Base-by-base conservation (phyloP, 148 eudicot species). In the Persicaria maculosa region DNA sequence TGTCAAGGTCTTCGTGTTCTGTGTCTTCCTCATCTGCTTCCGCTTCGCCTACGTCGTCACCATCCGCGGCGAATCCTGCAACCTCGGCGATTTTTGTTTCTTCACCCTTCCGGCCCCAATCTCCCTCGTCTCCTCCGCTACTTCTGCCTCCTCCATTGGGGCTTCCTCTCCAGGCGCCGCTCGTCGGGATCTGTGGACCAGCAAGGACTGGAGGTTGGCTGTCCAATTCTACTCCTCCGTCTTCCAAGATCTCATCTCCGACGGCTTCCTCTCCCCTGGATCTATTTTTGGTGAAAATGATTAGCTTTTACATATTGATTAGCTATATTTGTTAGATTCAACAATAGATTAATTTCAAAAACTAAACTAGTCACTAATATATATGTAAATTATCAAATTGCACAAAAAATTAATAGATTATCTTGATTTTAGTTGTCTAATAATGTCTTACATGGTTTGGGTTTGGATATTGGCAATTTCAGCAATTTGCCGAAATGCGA, bases 11-110 rank as follows among this genome's bases (percentile, higher is more conserved):
- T 77, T 89, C 14, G 48, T 89, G 0, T 83, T 95, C 75, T 89
- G 88, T 43, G 88, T 95, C 19, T 65, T 92, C 44, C 68, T 86
- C 14, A 22, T 95, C 45, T 83, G 85, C 73, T 44, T 88, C 48
- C 87, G 97, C 17, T 95, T 92, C 58, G 97, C 96, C 40, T 95
- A 95, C 79, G 78, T 95, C 17, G 84, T 95, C 44, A 89, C 92
- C 2, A 76, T 92, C 65, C 81, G 86, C 3, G 99, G 97, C 46
- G 97, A 95, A 68, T 83, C 97, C 10, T 92, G 97, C 72, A 92
- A 85, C 71, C 57, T 83, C 72, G 91, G 91, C 44, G 90, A 86
- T 73, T 90, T 90, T 86, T 92, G 97, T 73, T 95, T 92, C 93
- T 92, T 92, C 75, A 67, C 92, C 47, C 62, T 86, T 10, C 90